A percentile compares a stretch with the other conserved stretches of the same genome.
Evolutionary conservation across 345 rosid species (phyloP).

Genomic region (Viola odorata): DNA sequence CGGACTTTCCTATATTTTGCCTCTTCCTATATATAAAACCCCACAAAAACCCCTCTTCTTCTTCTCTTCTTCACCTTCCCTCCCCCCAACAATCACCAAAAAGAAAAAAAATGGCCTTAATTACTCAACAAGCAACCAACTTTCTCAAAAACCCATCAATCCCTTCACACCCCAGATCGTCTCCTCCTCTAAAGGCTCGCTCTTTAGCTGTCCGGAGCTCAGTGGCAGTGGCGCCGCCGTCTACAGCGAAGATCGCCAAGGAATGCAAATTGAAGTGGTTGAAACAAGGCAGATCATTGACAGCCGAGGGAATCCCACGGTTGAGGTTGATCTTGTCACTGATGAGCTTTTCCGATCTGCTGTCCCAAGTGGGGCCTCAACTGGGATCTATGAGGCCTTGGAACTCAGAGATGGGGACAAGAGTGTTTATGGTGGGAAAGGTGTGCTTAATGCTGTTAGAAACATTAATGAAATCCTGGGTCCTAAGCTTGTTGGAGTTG

Average conservation of each 20-base stretch:
- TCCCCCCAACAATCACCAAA: background rate
- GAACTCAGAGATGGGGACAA: slow-evolving; percentile 94
- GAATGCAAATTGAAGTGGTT: background rate
- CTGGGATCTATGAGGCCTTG: slow-evolving; percentile 93
- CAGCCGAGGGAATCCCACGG: slow-evolving; percentile 55
- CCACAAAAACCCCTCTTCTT: background rate
- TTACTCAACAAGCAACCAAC: background rate
- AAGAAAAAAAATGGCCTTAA: background rate
- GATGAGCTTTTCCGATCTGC: slow-evolving; percentile 80
- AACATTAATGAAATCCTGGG: slow-evolving; percentile 74
- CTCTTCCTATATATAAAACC: background rate
- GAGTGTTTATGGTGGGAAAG: slow-evolving; percentile 84
- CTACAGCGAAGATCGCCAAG: slow-evolving; percentile 1
- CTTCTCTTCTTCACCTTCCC: background rate
- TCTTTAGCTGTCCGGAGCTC: slow-evolving; percentile 26
- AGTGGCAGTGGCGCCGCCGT: slow-evolving; percentile 16
- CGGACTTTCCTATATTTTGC: slow-evolving; percentile 18
- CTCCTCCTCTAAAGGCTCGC: slow-evolving; percentile 8
- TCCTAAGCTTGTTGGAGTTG: slow-evolving; percentile 83
- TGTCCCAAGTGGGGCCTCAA: slow-evolving; percentile 97
- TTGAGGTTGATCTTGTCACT: slow-evolving; percentile 90
- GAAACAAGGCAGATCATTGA: background rate
- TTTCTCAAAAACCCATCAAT: background rate
- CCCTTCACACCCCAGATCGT: background rate
- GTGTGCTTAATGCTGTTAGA: slow-evolving; percentile 69